Evolutionary conservation across 108 stramenopile genomes (phyloP), one percentile per base, ranked within the genome.

Genomic region (Cyclotella atomus): DNA sequence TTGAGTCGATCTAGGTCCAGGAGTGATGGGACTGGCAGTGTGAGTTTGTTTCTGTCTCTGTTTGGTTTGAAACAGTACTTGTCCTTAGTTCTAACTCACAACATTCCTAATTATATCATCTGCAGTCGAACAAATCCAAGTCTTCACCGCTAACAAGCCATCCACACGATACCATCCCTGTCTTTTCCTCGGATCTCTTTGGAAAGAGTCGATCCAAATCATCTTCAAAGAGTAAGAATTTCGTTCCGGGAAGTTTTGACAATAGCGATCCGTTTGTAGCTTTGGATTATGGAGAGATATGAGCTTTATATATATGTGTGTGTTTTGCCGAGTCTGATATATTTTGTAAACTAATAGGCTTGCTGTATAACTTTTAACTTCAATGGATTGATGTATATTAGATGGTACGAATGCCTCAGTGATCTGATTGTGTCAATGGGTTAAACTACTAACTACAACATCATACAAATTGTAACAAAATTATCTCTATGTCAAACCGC

Each of bases 401-500:
- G n/a, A n/a, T n/a, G n/a, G n/a, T n/a, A n/a, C n/a, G n/a, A n/a
- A n/a, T n/a, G n/a, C n/a, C n/a, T n/a, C n/a, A n/a, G n/a, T n/a
- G n/a, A n/a, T n/a, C n/a, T n/a, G n/a, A n/a, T n/a, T n/a, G n/a
- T n/a, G n/a, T n/a, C n/a, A n/a, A n/a, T n/a, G n/a, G n/a, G n/a
- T n/a, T n/a, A 7, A 41, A 41, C 38, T n/a, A n/a, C n/a, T 12
- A 41, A 6, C 38, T 9, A 41, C 6, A 6, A 41, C 38, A 6
- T 9, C 38, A 41, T 41, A 23, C 52, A 52, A 19, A 3, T 2
- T 9, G 10, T 23, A 2, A 10, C n/a, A 21, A 19, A 3, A 23
- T 23, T 52, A 2, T 21, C 19, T 12, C 72, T 65, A 92, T 33
- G 88, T 83, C 56, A 95, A 60, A 2, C 94, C 94, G 79, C 94